Percentiles rank a stretch among this genome's conserved stretches.
Evolutionary conservation across 2,329 filamentous ascomycete species (phyloP).

Genomic region (Metarhizium humberi): DNA sequence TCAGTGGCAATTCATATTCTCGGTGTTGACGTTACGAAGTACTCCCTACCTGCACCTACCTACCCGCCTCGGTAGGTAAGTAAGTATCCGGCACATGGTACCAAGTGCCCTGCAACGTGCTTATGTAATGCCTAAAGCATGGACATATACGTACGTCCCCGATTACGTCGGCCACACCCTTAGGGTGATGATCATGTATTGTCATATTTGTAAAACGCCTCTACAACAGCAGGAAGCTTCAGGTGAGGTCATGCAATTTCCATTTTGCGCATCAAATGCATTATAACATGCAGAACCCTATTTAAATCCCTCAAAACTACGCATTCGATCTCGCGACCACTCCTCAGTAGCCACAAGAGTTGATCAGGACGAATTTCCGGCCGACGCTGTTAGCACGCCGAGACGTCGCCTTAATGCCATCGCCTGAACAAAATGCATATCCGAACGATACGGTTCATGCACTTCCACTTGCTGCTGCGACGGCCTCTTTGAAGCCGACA

Average conservation of each 20-base stretch:
- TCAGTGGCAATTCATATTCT: too few species aligned
- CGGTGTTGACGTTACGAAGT: background rate
- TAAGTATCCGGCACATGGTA: too few species aligned
- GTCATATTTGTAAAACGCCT: background rate
- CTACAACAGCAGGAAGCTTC: background rate
- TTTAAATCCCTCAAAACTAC: background rate
- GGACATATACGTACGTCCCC: too few species aligned
- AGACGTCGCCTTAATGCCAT: slow-evolving; percentile 52
- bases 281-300: background rate
- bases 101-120: too few species aligned
- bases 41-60: too few species aligned
- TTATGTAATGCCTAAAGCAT: too few species aligned
- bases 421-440: slow-evolving; percentile 53
- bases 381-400: slow-evolving; percentile 1
- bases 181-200: too few species aligned
- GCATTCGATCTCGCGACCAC: background rate
- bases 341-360: slow-evolving; percentile 11
- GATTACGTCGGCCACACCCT: too few species aligned
- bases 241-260: background rate
- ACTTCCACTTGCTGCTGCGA: slow-evolving; percentile 56
- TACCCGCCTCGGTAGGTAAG: too few species aligned
- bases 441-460: slow-evolving; percentile 60
- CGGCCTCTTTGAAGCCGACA: slow-evolving; percentile 38
- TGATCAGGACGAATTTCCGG: background rate
- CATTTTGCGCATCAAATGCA: background rate